A percentile compares a stretch with the other conserved stretches of the same genome.
Evolutionary conservation across 768 basidiomycete genomes (phyloP).

Genomic region (Pisolithus marmoratus): DNA sequence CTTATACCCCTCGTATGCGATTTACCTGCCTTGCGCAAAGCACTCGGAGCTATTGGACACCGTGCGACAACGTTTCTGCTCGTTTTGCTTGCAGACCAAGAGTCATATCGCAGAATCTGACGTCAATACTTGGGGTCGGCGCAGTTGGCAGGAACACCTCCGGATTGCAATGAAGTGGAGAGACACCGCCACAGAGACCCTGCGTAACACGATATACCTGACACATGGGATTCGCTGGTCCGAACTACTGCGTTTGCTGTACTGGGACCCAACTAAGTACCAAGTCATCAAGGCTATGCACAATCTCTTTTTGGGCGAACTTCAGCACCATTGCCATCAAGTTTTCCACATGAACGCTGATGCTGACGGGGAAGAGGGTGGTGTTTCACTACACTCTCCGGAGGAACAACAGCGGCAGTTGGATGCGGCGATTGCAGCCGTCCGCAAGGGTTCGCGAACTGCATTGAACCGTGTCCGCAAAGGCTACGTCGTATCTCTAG

Average conservation of each 20-base stretch:
- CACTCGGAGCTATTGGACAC: slow-evolving; percentile 14
- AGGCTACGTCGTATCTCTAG: neutral
- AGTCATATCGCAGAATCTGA: slow-evolving; percentile 17
- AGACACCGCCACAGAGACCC: slow-evolving; percentile 9
- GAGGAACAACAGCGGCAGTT: neutral
- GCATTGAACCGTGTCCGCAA: neutral
- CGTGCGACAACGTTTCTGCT: slow-evolving; percentile 16
- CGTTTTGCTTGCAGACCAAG: slow-evolving; percentile 15
- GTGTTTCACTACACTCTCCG: neutral
- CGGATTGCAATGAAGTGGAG: slow-evolving; percentile 13
- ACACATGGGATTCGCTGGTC: slow-evolving; percentile 25
- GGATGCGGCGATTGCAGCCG: neutral
- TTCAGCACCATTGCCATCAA: slow-evolving; percentile 5
- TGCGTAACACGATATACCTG: slow-evolving; percentile 6
- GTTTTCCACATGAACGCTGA: slow-evolving; percentile 12
- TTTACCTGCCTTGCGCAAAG: slow-evolving; percentile 16
- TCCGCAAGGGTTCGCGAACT: neutral
- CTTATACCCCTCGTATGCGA: slow-evolving; percentile 25
- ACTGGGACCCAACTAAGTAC: too few relatives aligned
- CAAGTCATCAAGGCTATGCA: too few relatives aligned
- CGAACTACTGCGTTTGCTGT: slow-evolving; percentile 20
- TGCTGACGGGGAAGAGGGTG: neutral
- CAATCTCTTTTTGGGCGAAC: too few relatives aligned
- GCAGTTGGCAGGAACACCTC: slow-evolving; percentile 12
- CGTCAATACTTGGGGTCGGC: slow-evolving; percentile 9